A percentile compares a stretch with the other conserved stretches of the same genome.
Conservation (phyloP, 2,329 filamentous ascomycete genomes). For the Penicillium sclerotigenum region DNA sequence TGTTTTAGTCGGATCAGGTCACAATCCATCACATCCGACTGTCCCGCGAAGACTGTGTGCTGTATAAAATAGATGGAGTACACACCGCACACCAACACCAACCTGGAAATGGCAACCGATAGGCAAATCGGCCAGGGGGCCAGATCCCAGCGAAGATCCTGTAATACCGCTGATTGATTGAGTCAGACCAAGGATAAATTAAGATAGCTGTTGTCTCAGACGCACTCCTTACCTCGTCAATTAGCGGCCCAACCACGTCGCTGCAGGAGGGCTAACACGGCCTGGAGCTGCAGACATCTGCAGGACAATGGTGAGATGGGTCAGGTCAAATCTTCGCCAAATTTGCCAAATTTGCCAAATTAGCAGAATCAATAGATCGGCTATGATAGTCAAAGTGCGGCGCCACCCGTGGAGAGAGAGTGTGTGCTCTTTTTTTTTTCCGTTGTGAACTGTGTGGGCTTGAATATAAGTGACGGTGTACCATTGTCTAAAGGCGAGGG, state of each 20-base stretch:
- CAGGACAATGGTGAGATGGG: background rate
- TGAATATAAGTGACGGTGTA: background rate
- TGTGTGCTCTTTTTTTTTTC: background rate
- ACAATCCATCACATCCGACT: slow-evolving; percentile 2
- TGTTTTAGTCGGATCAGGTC: background rate
- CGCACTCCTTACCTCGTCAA: slow-evolving; percentile 18
- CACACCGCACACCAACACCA: background rate
- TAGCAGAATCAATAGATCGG: slow-evolving; percentile 3
- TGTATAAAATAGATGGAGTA: background rate
- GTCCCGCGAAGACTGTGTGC: background rate
- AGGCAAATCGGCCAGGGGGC: background rate
- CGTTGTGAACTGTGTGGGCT: background rate
- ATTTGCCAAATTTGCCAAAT: background rate
- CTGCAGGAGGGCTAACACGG: slow-evolving; percentile 1
- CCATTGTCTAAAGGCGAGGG: background rate
- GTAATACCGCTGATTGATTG: slow-evolving; percentile 9
- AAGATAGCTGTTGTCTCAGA: slow-evolving; percentile 18
- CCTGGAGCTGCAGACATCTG: slow-evolving; percentile 1
- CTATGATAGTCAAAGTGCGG: background rate
- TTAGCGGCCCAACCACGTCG: slow-evolving; percentile 16
- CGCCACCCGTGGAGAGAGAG: slow-evolving; percentile 3
- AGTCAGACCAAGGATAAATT: slow-evolving; percentile 3
- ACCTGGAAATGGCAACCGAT: slow-evolving; percentile 3
- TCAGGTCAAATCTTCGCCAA: background rate
- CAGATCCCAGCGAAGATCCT: slow-evolving; percentile 1